Evolutionary conservation across 768 basidiomycete genomes (phyloP).

Genomic region (Leucocoprinus leucothites): DNA sequence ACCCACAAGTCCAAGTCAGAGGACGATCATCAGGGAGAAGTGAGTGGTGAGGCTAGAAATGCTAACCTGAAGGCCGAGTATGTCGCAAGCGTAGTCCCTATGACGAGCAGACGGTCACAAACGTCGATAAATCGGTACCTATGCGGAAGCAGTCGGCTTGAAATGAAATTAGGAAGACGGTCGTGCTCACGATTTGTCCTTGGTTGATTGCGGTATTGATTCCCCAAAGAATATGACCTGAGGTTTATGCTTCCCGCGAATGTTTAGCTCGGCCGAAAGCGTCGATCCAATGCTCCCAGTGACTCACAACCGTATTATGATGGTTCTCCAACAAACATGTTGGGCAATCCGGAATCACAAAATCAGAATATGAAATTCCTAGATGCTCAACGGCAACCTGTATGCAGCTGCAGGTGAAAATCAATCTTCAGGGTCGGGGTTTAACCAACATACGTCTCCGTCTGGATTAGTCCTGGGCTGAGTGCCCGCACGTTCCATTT

Average conservation of each 20-base stretch:
- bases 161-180: neutral
- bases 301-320: conserved; percentile 55
- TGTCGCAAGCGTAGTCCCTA: conserved; percentile 91
- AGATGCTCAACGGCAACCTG: conserved; percentile 75
- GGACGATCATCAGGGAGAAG: neutral
- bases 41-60: neutral
- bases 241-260: conserved; percentile 60
- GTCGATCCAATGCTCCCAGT: neutral
- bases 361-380: conserved; percentile 72
- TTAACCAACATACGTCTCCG: conserved; percentile 66
- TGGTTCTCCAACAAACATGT: conserved; percentile 59
- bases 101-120: conserved; percentile 67
- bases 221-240: conserved; percentile 90
- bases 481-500: conserved; percentile 53
- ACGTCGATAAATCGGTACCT: conserved; percentile 59
- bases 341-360: conserved; percentile 77
- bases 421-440: neutral
- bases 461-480: conserved; percentile 86
- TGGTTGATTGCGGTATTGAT: conserved; percentile 65
- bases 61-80: conserved; percentile 84
- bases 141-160: neutral
- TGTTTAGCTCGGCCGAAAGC: neutral
- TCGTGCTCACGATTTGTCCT: conserved; percentile 64
- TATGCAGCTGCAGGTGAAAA: neutral
- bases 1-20: neutral